A percentile compares a stretch with the other conserved stretches of the same genome.
Conservation (phyloP, 2,329 filamentous ascomycete species). For the Annulohypoxylon truncatum region DNA sequence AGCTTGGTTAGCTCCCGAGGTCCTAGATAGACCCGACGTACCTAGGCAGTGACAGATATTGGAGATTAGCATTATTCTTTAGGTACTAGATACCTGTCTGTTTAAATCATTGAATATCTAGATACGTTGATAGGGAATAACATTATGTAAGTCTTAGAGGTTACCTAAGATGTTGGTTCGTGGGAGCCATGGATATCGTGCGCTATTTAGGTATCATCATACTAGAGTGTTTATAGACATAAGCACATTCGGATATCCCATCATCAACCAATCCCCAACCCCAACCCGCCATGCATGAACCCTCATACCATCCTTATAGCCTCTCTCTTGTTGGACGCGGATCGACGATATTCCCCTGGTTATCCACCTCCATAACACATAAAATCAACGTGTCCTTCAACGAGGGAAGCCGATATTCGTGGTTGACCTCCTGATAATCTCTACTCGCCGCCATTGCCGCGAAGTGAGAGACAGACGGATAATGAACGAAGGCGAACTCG, state of each 20-base stretch:
- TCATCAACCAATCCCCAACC: not conserved
- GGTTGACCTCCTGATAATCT: slow-evolving; percentile 46
- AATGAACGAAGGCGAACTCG: slow-evolving; percentile 73
- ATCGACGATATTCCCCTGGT: slow-evolving; percentile 36
- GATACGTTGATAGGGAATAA: not conserved
- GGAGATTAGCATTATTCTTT: slow-evolving; percentile 7
- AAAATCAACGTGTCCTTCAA: slow-evolving; percentile 45
- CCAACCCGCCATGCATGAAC: not conserved
- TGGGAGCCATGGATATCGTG: not conserved
- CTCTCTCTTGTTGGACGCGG: slow-evolving; percentile 11
- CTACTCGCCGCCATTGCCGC: slow-evolving; percentile 58
- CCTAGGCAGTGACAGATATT: not conserved
- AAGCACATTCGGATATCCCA: not conserved
- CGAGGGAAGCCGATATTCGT: slow-evolving; percentile 39
- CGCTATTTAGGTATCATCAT: not conserved
- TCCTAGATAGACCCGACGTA: not conserved
- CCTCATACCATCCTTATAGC: slow-evolving; percentile 11
- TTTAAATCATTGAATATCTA: not conserved
- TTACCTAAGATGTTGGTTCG: not conserved
- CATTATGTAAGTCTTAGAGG: slow-evolving; percentile 1
- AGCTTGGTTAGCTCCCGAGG: slow-evolving; percentile 9
- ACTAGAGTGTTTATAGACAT: not conserved
- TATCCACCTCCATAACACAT: slow-evolving; percentile 43
- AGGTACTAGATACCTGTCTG: no score
- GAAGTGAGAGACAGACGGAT: slow-evolving; percentile 71